phyloP scores from a whole-genome alignment of 495 filamentous ascomycete genomes.

The Talaromyces thailandensis region DNA sequence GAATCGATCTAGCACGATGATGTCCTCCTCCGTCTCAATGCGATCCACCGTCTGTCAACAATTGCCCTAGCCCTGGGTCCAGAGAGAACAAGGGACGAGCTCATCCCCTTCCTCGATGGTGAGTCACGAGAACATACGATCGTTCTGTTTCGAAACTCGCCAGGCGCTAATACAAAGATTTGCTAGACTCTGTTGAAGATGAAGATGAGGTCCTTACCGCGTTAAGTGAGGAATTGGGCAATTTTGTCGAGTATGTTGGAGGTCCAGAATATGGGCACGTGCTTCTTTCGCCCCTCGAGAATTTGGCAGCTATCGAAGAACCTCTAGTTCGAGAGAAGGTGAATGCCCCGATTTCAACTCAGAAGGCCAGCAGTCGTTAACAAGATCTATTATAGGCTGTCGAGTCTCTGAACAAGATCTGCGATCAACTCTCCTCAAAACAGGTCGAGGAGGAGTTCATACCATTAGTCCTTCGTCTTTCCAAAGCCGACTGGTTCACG shows the following conservation, averaged over 20 bases:
- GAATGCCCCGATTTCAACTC: conserved; percentile 7
- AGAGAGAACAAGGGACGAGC: conserved; percentile 91
- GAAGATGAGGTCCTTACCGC: conserved; percentile 98
- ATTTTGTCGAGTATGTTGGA: conserved; percentile 95
- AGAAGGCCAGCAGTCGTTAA: conserved; percentile 5
- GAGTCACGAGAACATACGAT: conserved; percentile 18
- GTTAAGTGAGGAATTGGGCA: conserved; percentile 89
- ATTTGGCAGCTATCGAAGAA: conserved; percentile 96
- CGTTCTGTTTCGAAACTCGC: background rate
- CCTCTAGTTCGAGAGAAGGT: conserved; percentile 97
- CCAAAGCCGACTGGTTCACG: conserved; percentile 99
- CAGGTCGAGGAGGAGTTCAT: conserved; percentile 97
- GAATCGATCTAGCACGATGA: conserved; percentile 71
- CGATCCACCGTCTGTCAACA: conserved; percentile 93
- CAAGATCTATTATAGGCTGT: conserved; percentile 58
- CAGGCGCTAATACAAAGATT: conserved; percentile 6
- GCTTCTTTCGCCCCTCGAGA: conserved; percentile 92
- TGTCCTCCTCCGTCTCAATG: conserved; percentile 93
- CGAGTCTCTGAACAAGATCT: conserved; percentile 98
- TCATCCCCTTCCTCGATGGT: conserved; percentile 99
- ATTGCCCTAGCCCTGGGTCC: conserved; percentile 93
- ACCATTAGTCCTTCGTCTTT: conserved; percentile 85
- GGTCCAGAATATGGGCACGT: conserved; percentile 91
- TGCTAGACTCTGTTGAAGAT: conserved; percentile 90
- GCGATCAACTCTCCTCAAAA: conserved; percentile 74